Evolutionary conservation across 1,139 yeast genomes (phyloP).

Genomic region (Debaryomyces psychrophilus): DNA sequence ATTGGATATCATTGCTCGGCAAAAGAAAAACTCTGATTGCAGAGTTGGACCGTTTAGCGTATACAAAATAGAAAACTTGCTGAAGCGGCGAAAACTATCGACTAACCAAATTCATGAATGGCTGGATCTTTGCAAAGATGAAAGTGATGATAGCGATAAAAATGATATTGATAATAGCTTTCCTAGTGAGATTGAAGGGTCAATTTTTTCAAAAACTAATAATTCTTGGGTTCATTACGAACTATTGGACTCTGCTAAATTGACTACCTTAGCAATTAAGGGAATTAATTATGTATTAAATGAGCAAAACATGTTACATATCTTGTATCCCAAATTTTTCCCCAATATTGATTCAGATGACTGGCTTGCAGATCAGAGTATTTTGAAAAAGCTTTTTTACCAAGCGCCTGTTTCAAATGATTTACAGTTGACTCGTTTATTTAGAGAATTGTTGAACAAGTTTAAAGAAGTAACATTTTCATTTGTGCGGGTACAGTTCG

Average conservation of each 20-base stretch:
- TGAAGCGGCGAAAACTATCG: conserved; percentile 3
- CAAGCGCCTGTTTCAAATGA: conserved; percentile 12
- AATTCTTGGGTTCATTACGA: conserved; percentile 41
- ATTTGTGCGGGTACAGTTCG: conserved; percentile 27
- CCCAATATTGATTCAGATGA: conserved; percentile 51
- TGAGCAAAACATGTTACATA: conserved; percentile 50
- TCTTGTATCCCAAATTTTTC: conserved; percentile 50
- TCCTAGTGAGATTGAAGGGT: conserved; percentile 11
- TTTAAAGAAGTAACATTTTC: conserved; percentile 26
- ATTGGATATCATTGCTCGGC: conserved; percentile 25
- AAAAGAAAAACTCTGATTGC: conserved; percentile 11
- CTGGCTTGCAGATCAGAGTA: conserved; percentile 36
- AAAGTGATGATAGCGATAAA: background rate
- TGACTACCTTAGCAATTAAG: conserved; percentile 47
- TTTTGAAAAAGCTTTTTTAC: conserved; percentile 23
- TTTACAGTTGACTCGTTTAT: conserved; percentile 22
- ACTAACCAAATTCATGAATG: background rate
- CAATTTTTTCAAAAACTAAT: conserved; percentile 24
- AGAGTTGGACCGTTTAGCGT: conserved; percentile 41
- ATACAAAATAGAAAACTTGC: conserved; percentile 12
- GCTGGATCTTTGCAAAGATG: background rate
- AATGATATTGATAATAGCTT: background rate
- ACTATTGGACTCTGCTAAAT: conserved; percentile 41
- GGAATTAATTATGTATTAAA: conserved; percentile 42
- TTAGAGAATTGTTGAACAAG: conserved; percentile 22